Evolutionary conservation across 2,329 filamentous ascomycete species (phyloP).

Genomic region (Cytospora leucostoma): DNA sequence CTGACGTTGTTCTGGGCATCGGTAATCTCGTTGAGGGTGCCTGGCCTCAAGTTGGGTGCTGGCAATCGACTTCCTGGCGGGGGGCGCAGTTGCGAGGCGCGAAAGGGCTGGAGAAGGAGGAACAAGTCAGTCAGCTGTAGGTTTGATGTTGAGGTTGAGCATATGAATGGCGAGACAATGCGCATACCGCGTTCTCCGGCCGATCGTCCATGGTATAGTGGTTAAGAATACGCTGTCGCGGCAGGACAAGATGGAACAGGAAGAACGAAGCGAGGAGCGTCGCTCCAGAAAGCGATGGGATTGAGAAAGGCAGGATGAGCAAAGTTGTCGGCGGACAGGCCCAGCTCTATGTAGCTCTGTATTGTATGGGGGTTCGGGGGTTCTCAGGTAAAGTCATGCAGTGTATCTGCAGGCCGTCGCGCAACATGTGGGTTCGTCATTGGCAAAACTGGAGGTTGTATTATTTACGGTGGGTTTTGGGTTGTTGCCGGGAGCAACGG

Average conservation of each 20-base stretch:
- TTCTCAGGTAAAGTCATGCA: neutral
- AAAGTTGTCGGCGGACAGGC: constrained; percentile 3
- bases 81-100: constrained; percentile 31
- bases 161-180: neutral
- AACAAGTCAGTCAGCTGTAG: constrained; percentile 4
- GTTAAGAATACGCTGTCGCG: constrained; percentile 32
- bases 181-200: constrained; percentile 40
- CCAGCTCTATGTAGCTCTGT: neutral
- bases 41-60: constrained; percentile 28
- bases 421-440: neutral
- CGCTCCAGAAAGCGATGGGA: constrained; percentile 26
- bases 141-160: neutral
- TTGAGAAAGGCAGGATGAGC: constrained; percentile 30
- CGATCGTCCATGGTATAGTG: constrained; percentile 37
- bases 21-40: constrained; percentile 54
- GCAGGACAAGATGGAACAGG: constrained; percentile 27
- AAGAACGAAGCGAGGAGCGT: constrained; percentile 29
- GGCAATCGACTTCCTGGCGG: constrained; percentile 30
- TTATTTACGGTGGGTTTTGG: constrained; percentile 19
- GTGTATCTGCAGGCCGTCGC: constrained; percentile 2
- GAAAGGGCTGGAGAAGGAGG: constrained; percentile 26
- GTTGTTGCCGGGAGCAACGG: constrained; percentile 18
- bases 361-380: neutral
- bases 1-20: constrained; percentile 64
- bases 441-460: constrained; percentile 16